phyloP scores from a whole-genome alignment of 1,284 basidiomycete genomes.

The Rhodotorula sp. region DNA sequence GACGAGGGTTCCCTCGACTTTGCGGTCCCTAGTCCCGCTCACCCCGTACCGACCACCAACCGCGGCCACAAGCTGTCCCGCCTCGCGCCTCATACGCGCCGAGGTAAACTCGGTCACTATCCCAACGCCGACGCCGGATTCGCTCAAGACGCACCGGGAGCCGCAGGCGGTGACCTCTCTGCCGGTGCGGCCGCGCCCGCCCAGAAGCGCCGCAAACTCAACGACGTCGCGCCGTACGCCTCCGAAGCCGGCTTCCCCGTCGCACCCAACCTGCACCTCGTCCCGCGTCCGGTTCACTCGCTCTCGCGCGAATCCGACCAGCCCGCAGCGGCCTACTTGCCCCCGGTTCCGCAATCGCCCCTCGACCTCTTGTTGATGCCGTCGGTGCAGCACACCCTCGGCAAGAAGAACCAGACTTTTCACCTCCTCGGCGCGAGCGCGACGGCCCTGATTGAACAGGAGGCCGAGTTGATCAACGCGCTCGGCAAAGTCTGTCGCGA shows the following conservation, averaged over 20 bases:
- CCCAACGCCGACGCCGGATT: constrained; percentile 34
- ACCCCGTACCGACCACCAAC: constrained; percentile 33
- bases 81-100: constrained; percentile 30
- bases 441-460: constrained; percentile 43
- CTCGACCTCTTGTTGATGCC: constrained; percentile 42
- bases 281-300: constrained; percentile 21
- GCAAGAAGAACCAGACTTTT: constrained; percentile 36
- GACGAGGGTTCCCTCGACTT: background rate
- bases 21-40: background rate
- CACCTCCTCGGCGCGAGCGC: constrained; percentile 35
- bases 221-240: constrained; percentile 20
- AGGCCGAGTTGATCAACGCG: constrained; percentile 34
- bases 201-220: constrained; percentile 35
- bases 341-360: constrained; percentile 40
- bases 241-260: constrained; percentile 24
- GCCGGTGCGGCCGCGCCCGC: constrained; percentile 7
- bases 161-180: background rate
- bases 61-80: constrained; percentile 42
- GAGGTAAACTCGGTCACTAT: constrained; percentile 41
- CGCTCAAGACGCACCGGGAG: constrained; percentile 5
- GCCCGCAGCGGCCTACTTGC: constrained; percentile 34
- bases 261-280: constrained; percentile 35
- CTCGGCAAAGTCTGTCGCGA: constrained; percentile 37
- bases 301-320: constrained; percentile 16
- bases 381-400: constrained; percentile 36